Evolutionary conservation across 2,329 filamentous ascomycete genomes (phyloP), one percentile per base, ranked within the genome.

Genomic region (Aspergillus ochraceus): DNA sequence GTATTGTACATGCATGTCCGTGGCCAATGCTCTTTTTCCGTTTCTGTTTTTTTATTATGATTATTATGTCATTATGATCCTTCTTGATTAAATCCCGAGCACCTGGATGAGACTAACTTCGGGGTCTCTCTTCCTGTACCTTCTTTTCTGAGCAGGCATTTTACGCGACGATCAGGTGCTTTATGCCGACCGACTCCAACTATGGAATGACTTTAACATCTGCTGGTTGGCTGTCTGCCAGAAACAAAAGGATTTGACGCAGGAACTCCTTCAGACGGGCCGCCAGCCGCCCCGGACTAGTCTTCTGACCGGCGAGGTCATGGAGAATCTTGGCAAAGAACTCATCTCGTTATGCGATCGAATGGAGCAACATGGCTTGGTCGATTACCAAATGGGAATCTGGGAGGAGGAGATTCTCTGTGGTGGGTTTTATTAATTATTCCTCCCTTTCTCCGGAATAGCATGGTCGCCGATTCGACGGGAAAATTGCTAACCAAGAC

Each of bases 301-400:
- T 55, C 74, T 95, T 12, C 84, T 98, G 68, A 84, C 85, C 32
- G 81, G 85, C 64, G 88, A 90, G 2, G 84, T 82, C 24, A 81
- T 98, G 52, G 87, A 90, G 68, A 88, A 87, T 66, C 88, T 98
- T 85, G 92, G 91, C 12, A 88, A 89, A 57, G 90, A 96, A 69
- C 77, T 99, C 30, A 84, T 96, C 58, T 85, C 88, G 54, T 81
- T 97, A 54, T 96, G 93, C 73, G 92, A 98, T 73, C 86, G 86
- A 54, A 85, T 98, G 63, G 94, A 98, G 76, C 88, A 90, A 66
- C 89, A 96, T 72, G 95, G 95, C n/a, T 80, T 99, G 52, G 92
- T 99, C 11, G 95, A 99, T 78, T 99, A 98, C 74, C 90, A 98
- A 71, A 96, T 97, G 79, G 95, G 95, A 9, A 91, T 98, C 26